phyloP scores from a whole-genome alignment of 2,329 filamentous ascomycete genomes.

The Gnomoniopsis sp. region DNA sequence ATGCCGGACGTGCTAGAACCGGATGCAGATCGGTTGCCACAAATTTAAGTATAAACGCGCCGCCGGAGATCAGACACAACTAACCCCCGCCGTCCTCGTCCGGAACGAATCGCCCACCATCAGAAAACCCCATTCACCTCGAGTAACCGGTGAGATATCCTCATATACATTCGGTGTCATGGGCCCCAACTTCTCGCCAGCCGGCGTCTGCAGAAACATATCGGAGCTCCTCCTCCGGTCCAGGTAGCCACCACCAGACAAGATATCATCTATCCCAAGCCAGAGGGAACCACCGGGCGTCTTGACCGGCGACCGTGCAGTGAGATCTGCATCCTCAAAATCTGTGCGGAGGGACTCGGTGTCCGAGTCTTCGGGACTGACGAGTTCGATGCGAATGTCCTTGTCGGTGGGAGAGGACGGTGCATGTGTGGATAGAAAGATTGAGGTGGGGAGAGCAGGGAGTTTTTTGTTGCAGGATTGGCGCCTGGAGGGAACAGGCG shows the following conservation, averaged over 20 bases:
- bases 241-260: constrained; percentile 26
- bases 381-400: constrained; percentile 23
- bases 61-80: neutral
- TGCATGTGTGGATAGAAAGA: neutral
- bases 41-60: neutral
- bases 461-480: neutral
- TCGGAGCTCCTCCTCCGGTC: constrained; percentile 8
- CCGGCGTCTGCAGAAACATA: constrained; percentile 5
- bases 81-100: constrained; percentile 44
- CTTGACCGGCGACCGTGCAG: constrained; percentile 34
- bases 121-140: constrained; percentile 61
- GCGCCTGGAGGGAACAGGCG: constrained; percentile 5
- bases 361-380: constrained; percentile 29
- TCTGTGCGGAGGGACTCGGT: constrained; percentile 23
- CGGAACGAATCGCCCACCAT: constrained; percentile 47
- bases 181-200: constrained; percentile 37
- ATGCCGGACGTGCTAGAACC: too few relatives aligned
- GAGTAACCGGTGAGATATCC: constrained; percentile 60
- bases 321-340: constrained; percentile 34
- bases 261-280: constrained; percentile 40
- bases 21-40: too few relatives aligned
- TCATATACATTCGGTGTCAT: constrained; percentile 58
- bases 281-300: constrained; percentile 19
- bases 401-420: constrained; percentile 9
- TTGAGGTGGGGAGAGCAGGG: neutral